phyloP scores from a whole-genome alignment of 352 stramenopile genomes.

The Phytophthora pluvialis region DNA sequence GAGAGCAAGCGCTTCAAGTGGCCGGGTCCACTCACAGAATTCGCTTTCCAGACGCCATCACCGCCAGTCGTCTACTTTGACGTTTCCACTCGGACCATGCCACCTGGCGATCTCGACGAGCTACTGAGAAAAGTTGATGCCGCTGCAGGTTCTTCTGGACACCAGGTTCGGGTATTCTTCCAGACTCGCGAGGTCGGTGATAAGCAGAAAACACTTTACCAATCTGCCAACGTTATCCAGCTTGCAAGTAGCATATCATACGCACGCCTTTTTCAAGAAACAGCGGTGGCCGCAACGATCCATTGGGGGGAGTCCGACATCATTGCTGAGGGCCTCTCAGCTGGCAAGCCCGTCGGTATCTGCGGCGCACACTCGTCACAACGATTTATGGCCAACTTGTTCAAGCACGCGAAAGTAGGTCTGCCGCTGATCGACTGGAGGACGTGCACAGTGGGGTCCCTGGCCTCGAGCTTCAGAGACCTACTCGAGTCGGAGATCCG shows the following conservation, averaged over 20 bases:
- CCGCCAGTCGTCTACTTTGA: constrained; percentile 54
- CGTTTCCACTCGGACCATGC: constrained; percentile 41
- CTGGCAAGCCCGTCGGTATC: constrained; percentile 84
- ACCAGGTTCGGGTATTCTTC: constrained; percentile 53
- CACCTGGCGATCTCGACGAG: constrained; percentile 31
- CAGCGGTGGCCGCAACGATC: constrained; percentile 70
- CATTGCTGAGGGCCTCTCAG: constrained; percentile 72
- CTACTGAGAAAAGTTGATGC: constrained; percentile 44
- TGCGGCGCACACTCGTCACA: constrained; percentile 90
- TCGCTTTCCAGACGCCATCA: constrained; percentile 27
- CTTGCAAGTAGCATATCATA: constrained; percentile 51
- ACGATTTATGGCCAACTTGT: constrained; percentile 80
- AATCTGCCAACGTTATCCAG: constrained; percentile 33
- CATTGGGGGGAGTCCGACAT: constrained; percentile 79
- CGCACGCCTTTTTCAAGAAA: constrained; percentile 78
- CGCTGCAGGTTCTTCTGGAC: constrained; percentile 20
- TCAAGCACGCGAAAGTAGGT: constrained; percentile 67
- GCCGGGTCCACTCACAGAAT: constrained; percentile 11
- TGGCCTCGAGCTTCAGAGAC: constrained; percentile 60
- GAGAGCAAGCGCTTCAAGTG: constrained; percentile 27
- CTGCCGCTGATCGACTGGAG: constrained; percentile 64
- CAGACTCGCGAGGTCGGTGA: constrained; percentile 43
- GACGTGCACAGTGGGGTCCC: constrained; percentile 56
- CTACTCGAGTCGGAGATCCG: constrained; percentile 47
- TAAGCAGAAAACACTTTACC: constrained; percentile 15